These are phyloP conservation scores for Prinsepia uniflora DNA, from an alignment of 306 rosid genomes.

Conservation along the genomic window DNA sequence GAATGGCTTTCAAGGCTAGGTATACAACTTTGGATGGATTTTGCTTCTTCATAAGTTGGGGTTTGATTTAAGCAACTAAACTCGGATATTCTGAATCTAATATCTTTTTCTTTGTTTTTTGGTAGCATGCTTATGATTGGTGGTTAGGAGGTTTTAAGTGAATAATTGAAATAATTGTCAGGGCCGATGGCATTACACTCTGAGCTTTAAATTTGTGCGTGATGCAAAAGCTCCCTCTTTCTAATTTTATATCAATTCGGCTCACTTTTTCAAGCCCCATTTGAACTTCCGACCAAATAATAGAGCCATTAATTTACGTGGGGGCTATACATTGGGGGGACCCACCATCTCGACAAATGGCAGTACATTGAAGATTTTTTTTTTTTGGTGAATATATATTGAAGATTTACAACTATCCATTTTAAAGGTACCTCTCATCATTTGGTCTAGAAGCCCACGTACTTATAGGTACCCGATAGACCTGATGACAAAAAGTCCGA, in stretches of 20 bases:
- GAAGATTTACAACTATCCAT: too few species aligned
- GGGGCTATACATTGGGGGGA: neutral
- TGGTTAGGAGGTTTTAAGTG: neutral
- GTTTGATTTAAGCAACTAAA: neutral
- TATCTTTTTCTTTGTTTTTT: neutral
- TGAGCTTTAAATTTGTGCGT: too few species aligned
- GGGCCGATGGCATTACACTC: slow-evolving; percentile 4
- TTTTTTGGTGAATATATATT: too few species aligned
- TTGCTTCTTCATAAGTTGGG: neutral
- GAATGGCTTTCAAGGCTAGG: too few species aligned
- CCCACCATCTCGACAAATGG: neutral
- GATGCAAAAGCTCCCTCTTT: neutral
- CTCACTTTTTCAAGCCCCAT: neutral
- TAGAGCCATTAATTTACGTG: too few species aligned
- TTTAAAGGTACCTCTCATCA: too few species aligned
- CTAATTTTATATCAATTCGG: neutral
- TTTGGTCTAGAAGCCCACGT: too few species aligned
- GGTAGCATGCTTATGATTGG: neutral
- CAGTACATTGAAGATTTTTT: neutral
- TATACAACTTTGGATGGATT: neutral
- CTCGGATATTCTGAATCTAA: neutral
- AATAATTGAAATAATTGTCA: neutral
- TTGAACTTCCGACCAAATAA: slow-evolving; percentile 9
- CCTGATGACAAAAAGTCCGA: too few species aligned
- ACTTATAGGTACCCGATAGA: too few species aligned